These are phyloP conservation scores for Boletales sp. DNA, from an alignment of 768 basidiomycete species.

Conservation along the genomic window DNA sequence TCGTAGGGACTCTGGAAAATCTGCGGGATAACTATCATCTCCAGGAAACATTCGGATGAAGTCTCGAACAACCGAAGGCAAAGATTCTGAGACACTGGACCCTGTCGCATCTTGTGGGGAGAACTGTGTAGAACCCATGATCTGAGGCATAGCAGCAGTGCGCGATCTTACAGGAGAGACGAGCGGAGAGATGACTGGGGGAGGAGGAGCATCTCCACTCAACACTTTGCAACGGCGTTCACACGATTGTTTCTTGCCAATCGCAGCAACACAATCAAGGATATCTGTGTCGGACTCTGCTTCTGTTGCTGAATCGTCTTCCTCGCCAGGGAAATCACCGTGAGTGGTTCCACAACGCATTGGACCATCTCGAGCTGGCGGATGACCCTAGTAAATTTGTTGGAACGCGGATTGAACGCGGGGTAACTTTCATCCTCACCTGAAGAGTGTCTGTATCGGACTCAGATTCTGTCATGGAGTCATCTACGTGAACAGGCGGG, in stretches of 20 bases:
- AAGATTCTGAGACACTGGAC: constrained; percentile 6
- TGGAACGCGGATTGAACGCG: background rate
- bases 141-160: constrained; percentile 1
- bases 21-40: constrained; percentile 32
- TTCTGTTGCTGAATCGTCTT: constrained; percentile 30
- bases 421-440: constrained; percentile 2
- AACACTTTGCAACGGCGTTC: background rate
- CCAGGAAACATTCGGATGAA: constrained; percentile 32
- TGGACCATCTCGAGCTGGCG: background rate
- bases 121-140: background rate
- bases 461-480: constrained; percentile 30
- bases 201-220: constrained; percentile 5
- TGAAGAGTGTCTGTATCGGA: constrained; percentile 20
- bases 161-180: constrained; percentile 24
- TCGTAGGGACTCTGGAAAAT: constrained; percentile 32
- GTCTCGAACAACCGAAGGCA: constrained; percentile 29
- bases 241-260: constrained; percentile 9
- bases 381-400: background rate
- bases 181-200: constrained; percentile 23
- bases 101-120: background rate
- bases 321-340: background rate
- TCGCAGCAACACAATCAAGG: constrained; percentile 15
- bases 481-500: constrained; percentile 12
- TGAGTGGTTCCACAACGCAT: background rate
- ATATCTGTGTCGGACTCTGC: constrained; percentile 32